Conservation (phyloP, 805 yeast genomes). For the Kluyveromyces dobzhanskii region DNA sequence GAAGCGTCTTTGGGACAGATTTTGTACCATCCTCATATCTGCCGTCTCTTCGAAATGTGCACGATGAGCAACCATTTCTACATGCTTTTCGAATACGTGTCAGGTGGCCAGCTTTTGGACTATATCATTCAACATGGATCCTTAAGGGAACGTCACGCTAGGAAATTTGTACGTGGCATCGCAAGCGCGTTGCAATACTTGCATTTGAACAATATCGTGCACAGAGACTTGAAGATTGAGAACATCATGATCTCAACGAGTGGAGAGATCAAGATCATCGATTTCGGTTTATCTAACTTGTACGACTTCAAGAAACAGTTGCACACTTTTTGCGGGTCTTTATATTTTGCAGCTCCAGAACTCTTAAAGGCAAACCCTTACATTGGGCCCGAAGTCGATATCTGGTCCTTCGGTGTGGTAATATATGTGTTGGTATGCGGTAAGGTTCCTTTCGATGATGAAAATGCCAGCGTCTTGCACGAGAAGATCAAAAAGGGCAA, state of each 20-base stretch:
- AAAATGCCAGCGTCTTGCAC: conserved; percentile 82
- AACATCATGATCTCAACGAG: conserved; percentile 88
- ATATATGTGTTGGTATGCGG: conserved; percentile 94
- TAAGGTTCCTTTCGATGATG: conserved; percentile 96
- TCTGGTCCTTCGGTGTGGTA: conserved; percentile 98
- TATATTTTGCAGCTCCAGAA: conserved; percentile 98
- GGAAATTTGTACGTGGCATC: conserved; percentile 90
- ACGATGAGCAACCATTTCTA: conserved; percentile 96
- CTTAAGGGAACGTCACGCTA: conserved; percentile 85
- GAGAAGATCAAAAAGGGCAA: conserved; percentile 88
- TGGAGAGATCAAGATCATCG: conserved; percentile 93
- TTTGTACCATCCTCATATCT: conserved; percentile 84
- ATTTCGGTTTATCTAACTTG: conserved; percentile 89
- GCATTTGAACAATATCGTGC: conserved; percentile 91
- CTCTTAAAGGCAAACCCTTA: conserved; percentile 86
- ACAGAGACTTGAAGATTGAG: conserved; percentile 93
- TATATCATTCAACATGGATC: conserved; percentile 95
- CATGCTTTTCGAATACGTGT: conserved; percentile 92
- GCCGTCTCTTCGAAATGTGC: conserved; percentile 86
- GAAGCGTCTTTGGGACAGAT: conserved; percentile 93
- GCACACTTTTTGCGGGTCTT: conserved; percentile 93
- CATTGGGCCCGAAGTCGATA: conserved; percentile 93
- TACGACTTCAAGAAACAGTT: conserved; percentile 63
- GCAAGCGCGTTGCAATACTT: conserved; percentile 91
- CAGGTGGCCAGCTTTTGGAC: conserved; percentile 96